Base-by-base conservation (phyloP, 2,329 filamentous ascomycete genomes). In the Beauveria rudraprayagi region DNA sequence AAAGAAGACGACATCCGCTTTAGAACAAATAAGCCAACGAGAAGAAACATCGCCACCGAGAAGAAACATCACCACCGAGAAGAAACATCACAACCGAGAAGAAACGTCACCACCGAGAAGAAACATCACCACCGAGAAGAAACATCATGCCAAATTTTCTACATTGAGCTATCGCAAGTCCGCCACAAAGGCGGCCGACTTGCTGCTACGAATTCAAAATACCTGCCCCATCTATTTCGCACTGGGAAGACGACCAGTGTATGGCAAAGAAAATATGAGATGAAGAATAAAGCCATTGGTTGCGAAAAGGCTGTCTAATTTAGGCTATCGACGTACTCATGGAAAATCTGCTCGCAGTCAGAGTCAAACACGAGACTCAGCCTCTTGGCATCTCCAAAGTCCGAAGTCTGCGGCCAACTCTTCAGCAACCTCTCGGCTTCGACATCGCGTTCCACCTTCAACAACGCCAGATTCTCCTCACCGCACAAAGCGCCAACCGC, bases 121-220 rank as follows among this genome's bases (percentile, higher is more conserved):
- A 24, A 24, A 24, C 24, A 24, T 24, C 4, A 24, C 24, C 24
- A 24, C 24, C 1, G 44, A 67, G 0, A 66, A 64, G 4, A 34
- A 68, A n/a, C 63, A 66, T 16, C 69, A 66, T 41, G 71, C 74
- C 0, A 63, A 70, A 10, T 71, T 75, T 68, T 66, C 54, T 68
- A 67, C 37, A 61, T 74, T 6, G 54, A 61, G 2, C 61, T 75
- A 0, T 62, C 64, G 50, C 70, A 76, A 47, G 69, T 78, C 0
- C 11, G 47, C 17, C 47, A 22, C 47, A 50, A 50, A 14, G 47
- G 11, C 14, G 24, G 22, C 24, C 22, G 47, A 22, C 47, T 50
- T n/a, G 24, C 47, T 26, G 3, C 22, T 22, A 22, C 22, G 2
- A 22, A 22, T 22, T 22, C 22, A 2, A 22, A 22, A 22, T 22